A percentile compares a stretch with the other conserved stretches of the same genome.
Conservation (phyloP, 2,329 filamentous ascomycete species). For the Xylaria digitata region DNA sequence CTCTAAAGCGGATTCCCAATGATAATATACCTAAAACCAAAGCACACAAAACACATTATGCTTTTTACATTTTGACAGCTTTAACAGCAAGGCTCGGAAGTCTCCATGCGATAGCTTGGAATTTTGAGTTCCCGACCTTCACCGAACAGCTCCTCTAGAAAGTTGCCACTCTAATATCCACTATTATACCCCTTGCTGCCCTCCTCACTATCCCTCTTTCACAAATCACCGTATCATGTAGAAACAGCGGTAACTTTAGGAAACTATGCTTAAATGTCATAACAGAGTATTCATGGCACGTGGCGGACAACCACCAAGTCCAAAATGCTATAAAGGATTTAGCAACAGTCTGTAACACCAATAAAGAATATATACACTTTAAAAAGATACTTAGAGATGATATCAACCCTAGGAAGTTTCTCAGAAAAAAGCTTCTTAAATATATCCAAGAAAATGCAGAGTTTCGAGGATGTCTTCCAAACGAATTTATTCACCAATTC, state of each 20-base stretch:
- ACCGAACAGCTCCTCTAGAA: conserved; percentile 25
- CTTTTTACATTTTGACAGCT: too few species aligned
- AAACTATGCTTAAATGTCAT: conserved; percentile 16
- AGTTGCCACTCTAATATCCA: too few species aligned
- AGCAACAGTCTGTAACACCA: neutral
- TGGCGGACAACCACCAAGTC: conserved; percentile 2
- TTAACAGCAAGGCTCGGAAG: neutral
- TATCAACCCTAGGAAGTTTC: neutral
- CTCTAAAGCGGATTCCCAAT: too few species aligned
- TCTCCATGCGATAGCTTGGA: conserved; percentile 23
- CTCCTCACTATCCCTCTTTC: too few species aligned
- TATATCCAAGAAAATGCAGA: neutral
- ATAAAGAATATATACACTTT: conserved; percentile 4
- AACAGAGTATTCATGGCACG: conserved; percentile 28
- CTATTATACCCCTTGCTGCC: too few species aligned
- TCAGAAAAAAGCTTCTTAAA: conserved; percentile 11
- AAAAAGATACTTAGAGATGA: conserved; percentile 11
- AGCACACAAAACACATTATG: too few species aligned
- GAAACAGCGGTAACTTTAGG: conserved; percentile 2
- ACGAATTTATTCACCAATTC: too few species aligned
- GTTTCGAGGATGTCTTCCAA: too few species aligned
- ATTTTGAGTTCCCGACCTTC: conserved; percentile 26
- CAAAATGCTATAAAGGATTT: conserved; percentile 11
- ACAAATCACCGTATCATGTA: too few species aligned
- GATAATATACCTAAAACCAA: too few species aligned